Evolutionary conservation across 345 rosid species (phyloP), one percentile per base, ranked within the genome.

Genomic region (Brassica cretica): DNA sequence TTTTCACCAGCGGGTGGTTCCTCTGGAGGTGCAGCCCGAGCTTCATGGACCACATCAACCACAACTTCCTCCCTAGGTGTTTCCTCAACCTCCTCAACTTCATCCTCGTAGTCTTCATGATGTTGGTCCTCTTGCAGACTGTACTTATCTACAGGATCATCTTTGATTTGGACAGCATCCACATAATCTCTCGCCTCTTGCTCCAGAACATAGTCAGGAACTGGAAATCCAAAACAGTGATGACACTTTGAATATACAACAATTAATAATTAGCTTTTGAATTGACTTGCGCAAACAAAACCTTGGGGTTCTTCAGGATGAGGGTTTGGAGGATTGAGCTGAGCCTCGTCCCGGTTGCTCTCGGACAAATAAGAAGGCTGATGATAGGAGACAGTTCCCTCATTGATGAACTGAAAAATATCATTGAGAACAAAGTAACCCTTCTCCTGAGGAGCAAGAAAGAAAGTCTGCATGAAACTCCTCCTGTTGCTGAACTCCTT

Each of bases 391-490:
- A 78, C 64, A 4, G 81, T 53, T 60, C 74, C 93, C 4, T 90
- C 97, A 4, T 87, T 89, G 18, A 87, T 51, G 73, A 91, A 91
- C 75, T 88, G 96, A 77, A 95, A 93, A 77, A 93, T 85, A 87
- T 95, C 99, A 74, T 88, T 95, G 33, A 89, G 91, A 77, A 95
- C 90, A 77, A 89, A 95, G 74, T 85, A 93, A 66, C 99, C 99
- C 84, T 88, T 91, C 53, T 91, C 92, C 80, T 95, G 99, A 62
- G 99, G 99, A 70, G 98, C 99, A 9, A 95, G 94, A 71, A 95
- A 93, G 74, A 95, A 95, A 18, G 91, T 87, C 80, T 93, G 92
- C 84, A 90, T 87, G 68, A 93, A 96, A 59, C 83, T 86, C 81
- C 98, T 91, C 76, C 89, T 83, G 73, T 80, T 80, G 33, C 39